Base-by-base conservation (phyloP, 495 filamentous ascomycete genomes). In the Talaromyces proteolyticus region DNA sequence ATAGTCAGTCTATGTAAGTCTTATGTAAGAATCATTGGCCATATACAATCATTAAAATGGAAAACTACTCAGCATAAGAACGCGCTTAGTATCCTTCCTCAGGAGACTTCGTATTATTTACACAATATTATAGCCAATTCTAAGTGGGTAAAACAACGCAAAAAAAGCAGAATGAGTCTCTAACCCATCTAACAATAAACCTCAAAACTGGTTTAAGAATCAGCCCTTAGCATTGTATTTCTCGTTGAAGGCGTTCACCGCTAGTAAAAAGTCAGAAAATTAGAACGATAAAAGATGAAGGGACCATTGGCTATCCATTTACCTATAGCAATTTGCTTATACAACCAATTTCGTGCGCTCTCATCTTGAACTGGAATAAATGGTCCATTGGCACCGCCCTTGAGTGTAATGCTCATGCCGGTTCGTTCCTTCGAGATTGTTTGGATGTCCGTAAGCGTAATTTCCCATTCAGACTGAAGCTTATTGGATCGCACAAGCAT, bases 391-490 rank as follows among this genome's bases (percentile, higher is more conserved):
- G 87, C 88, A 10, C 89, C 89, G 1, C 90, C 91, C 54, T 95
- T 87, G 53, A 97, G 69, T 38, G 87, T 84, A 52, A 97, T 78
- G 44, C 85, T 88, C 73, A 98, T 82, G 6, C 93, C 93, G 10
- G 94, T 98, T 51, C 93, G 72, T 74, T 98, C 93, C 72, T 96
- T 98, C 23, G 84, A 85, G 51, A 98, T 96, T 0, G 90, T 96
- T 78, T 97, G 91, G 34, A 98, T 84, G 59, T 98, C 92, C 56
- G 93, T 95, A 43, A 98, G 73, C 24, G 88, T 87, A 20, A 97
- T 88, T 57, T 97, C 92, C 93, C 93, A 98, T 65, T 96, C 91
- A 26, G 81, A 89, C 53, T 79, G 78, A 57, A 98, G 73, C 63
- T 82, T 85, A 66, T 93, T 85, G 22, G 82, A 86, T 57, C 89